Conservation (phyloP, 2,329 filamentous ascomycete genomes). For the Emergomyces orientalis region DNA sequence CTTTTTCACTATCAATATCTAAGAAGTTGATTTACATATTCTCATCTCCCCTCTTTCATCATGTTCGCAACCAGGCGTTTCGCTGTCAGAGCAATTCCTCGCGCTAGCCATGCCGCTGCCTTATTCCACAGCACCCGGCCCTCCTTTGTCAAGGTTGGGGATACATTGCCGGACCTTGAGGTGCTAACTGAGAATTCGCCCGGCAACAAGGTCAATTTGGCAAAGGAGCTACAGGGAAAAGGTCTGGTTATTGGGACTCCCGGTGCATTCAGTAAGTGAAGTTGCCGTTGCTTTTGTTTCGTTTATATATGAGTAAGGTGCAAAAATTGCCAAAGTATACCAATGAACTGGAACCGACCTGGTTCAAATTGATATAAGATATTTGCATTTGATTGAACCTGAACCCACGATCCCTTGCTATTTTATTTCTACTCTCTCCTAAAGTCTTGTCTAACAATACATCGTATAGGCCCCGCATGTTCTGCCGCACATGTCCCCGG, state of each 20-base stretch:
- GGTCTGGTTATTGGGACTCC: constrained; percentile 80
- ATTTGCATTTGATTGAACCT: not conserved
- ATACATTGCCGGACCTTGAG: constrained; percentile 66
- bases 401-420: not conserved
- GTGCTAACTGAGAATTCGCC: constrained; percentile 77
- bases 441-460: not conserved
- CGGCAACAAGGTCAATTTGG: constrained; percentile 81
- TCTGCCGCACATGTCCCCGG: constrained; percentile 69
- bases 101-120: constrained; percentile 23
- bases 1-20: not conserved
- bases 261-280: constrained; percentile 57
- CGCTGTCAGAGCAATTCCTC: constrained; percentile 21
- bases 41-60: not conserved
- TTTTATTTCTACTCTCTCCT: not conserved
- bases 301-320: too few relatives aligned
- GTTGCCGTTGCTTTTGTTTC: constrained; percentile 3
- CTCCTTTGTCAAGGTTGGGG: constrained; percentile 60
- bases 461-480: constrained; percentile 47
- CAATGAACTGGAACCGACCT: not conserved
- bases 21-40: not conserved
- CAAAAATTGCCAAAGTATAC: not conserved
- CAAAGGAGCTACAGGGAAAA: constrained; percentile 65
- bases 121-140: constrained; percentile 34
- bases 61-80: constrained; percentile 35
- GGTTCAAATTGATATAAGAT: not conserved